Base-by-base conservation (phyloP, 2,329 filamentous ascomycete genomes). In the Colletotrichum echinochloae region DNA sequence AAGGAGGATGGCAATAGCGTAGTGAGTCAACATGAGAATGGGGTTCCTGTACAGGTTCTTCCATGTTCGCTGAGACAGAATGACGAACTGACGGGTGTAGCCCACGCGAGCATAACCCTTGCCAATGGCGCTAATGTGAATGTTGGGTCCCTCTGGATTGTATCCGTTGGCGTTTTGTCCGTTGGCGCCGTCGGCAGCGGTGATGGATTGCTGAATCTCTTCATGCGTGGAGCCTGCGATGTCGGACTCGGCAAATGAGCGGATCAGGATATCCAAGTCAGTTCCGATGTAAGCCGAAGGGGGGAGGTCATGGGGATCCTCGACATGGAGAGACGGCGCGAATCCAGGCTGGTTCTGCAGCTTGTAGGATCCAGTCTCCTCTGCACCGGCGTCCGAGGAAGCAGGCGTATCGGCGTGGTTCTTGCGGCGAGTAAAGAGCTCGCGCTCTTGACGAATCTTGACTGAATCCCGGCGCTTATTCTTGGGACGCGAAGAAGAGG, bases 11-110 rank as follows among this genome's bases (percentile, higher is more conserved):
- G 96, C 94, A 74, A 98, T 98, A 46, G 96, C 96, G 78, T 98
- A 99, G 82, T 99, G 96, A 0, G 95, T 98, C 68, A 99, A 88
- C 96, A 99, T 99, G 70, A 99, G 85, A 89, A 98, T 95, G 1
- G 96, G 96, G 79, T 99, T 98, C 67, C 96, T 91, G 84, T 99
- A 98, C 8, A 99, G 87, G 78, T 99, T 99, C 78, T 93, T 94
- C 95, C 95, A 99, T 0, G 96, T 99, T 55, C 96, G 90, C 76
- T 91, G 88, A 0, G 95, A 97, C 16, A 99, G 85, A 75, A 99
- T 98, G 65, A 91, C 78, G 81, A 99, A 98, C 80, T 99, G 96
- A 52, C 91, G 87, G 11, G 88, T 76, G 74, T 95, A 91, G 56
- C 95, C 91, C 67, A 98, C 87, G 70, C 96, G 93, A 67, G 90